Percentiles rank a stretch among this genome's conserved stretches.
Evolutionary conservation across 140 eudicot genomes (phyloP).

Genomic region (Flaveria floridana): DNA sequence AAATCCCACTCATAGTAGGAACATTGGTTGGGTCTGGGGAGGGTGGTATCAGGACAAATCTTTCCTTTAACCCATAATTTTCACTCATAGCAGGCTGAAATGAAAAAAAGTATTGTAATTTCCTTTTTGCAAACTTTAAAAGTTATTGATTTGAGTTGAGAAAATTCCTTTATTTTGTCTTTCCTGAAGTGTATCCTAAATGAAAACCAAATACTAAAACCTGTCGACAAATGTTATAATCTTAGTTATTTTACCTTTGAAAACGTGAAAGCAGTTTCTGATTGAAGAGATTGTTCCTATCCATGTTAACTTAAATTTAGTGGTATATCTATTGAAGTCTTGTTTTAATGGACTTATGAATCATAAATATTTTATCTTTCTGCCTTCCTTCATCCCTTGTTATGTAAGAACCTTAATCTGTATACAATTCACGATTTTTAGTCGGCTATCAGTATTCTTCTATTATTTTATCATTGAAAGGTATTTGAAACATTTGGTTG

Average conservation of each 20-base stretch:
- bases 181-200: neutral
- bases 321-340: neutral
- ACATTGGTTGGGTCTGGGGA: no score
- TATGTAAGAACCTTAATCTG: neutral
- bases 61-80: no score
- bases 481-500: neutral
- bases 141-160: neutral
- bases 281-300: neutral
- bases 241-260: neutral
- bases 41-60: no score
- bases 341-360: neutral
- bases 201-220: neutral
- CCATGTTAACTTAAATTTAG: neutral
- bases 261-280: neutral
- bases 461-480: neutral
- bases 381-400: neutral
- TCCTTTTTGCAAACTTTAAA: neutral
- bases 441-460: neutral
- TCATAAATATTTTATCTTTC: neutral
- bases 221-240: neutral
- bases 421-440: neutral
- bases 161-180: neutral
- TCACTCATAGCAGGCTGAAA: no score
- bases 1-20: no score
- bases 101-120: neutral